Evolutionary conservation across 2,329 filamentous ascomycete genomes (phyloP).

Genomic region (Corinectria fuckeliana): DNA sequence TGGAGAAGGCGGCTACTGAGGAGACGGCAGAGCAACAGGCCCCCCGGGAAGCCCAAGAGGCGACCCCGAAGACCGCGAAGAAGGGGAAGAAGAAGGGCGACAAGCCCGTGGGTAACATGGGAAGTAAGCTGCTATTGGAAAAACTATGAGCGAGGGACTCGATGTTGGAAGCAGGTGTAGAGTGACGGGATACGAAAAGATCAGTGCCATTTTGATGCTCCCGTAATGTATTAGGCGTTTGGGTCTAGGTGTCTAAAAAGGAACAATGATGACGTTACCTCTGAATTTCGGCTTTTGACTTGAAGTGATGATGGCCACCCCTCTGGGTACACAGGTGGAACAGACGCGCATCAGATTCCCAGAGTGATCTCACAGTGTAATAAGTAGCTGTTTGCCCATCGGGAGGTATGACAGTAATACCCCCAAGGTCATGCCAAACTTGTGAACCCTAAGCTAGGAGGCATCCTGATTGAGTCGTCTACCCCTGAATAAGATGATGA

Average conservation of each 20-base stretch:
- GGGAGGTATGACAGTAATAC: background rate
- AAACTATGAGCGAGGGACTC: slow-evolving; percentile 51
- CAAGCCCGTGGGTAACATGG: slow-evolving; percentile 64
- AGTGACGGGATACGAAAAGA: slow-evolving; percentile 14
- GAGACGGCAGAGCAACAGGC: slow-evolving; percentile 62
- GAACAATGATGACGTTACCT: slow-evolving; percentile 18
- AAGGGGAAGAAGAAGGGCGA: slow-evolving; percentile 52
- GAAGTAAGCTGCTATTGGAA: slow-evolving; percentile 65
- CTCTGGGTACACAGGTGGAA: background rate
- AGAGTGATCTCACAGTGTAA: background rate
- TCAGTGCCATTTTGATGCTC: slow-evolving; percentile 12
- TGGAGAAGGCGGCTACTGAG: slow-evolving; percentile 71
- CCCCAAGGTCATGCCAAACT: background rate
- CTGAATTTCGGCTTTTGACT: background rate
- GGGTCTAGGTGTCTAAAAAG: slow-evolving; percentile 16
- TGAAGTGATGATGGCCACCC: background rate
- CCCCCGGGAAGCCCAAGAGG: slow-evolving; percentile 56
- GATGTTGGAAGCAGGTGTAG: background rate
- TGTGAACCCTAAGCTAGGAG: background rate
- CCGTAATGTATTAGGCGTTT: slow-evolving; percentile 18
- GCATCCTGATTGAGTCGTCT: too few species aligned
- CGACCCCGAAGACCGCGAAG: slow-evolving; percentile 51
- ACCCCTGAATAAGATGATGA: background rate
- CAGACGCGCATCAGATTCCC: background rate
- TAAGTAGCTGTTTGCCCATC: background rate